Conservation (phyloP, 2,329 filamentous ascomycete genomes). For the Colletotrichum kahawae region DNA sequence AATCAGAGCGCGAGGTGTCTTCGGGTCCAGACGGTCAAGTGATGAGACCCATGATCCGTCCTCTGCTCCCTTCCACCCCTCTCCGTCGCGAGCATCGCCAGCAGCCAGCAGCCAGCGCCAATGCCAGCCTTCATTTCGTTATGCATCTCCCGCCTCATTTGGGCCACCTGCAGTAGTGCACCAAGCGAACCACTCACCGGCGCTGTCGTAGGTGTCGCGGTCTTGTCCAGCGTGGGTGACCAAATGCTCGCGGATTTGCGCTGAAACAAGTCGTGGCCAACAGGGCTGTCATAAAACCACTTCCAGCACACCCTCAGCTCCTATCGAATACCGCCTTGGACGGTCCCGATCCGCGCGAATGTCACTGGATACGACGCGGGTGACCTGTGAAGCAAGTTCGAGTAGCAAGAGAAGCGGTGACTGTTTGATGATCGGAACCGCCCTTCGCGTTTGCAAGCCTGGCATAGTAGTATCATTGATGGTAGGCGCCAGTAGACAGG, state of each 20-base stretch:
- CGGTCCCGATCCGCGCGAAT: background rate
- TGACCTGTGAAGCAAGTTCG: background rate
- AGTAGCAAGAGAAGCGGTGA: background rate
- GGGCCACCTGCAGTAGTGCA: conserved; percentile 16
- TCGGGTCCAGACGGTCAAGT: conserved; percentile 8
- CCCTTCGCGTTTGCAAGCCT: background rate
- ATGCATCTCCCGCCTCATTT: background rate
- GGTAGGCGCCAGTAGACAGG: background rate
- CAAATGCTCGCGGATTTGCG: background rate
- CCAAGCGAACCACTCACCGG: conserved; percentile 18
- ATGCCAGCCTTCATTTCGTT: background rate
- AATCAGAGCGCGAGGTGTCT: background rate
- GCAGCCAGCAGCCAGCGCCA: background rate
- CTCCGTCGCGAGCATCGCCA: background rate
- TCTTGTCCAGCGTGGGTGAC: conserved; percentile 4
- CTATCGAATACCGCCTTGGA: background rate
- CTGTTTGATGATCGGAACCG: background rate
- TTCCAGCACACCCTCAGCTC: conserved; percentile 8
- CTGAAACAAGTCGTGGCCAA: conserved; percentile 17
- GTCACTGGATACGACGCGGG: background rate
- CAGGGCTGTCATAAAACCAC: conserved; percentile 1
- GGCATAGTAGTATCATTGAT: background rate
- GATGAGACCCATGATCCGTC: conserved; percentile 7
- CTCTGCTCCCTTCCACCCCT: background rate
- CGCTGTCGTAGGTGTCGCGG: background rate